Evolutionary conservation across 2,329 filamentous ascomycete species (phyloP), one percentile per base, ranked within the genome.

Genomic region (Camillea tinctor): DNA sequence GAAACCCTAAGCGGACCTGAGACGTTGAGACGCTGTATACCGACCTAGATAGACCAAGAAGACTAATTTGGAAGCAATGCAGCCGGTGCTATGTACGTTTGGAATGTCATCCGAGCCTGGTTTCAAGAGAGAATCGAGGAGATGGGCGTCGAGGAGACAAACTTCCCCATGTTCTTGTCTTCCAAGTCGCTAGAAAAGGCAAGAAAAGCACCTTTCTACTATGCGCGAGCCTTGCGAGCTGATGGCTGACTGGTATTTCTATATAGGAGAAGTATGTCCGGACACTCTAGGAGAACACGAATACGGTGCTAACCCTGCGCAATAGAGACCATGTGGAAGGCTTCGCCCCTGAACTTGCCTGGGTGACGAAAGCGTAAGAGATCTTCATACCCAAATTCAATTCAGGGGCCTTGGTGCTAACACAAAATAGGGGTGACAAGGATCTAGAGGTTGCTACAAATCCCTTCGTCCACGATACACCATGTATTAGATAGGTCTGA

Each of bases 261-360:
- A 20, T 36, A 55, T 57, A 67, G 65, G 65, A 67, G 56, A 67
- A 67, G 65, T 67, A 65, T 30, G 65, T 51, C n/a, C 15, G 17
- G 19, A 36, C 4, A 48, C 22, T 26, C 52, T 17, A 61, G 4
- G 17, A 49, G 6, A 7, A 20, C 20, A 48, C 9, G 8, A 4
- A 15, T 23, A 48, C 13, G 8, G 52, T 49, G 21, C 55, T 63
- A 22, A 65, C 55, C 24, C 51, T 20, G 9, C 19, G 1, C 13
- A 40, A 97, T 78, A 97, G 97, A 84, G 91, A 95, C 71, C 95
- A 99, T 76, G 91, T 99, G 64, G 94, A 99, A 77, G 95, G 95
- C n/a, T 99, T 99, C 75, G 95, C 95, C 56, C 93, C 95, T 36
- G 91, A 95, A 76, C 84, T 95, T 67, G 91, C 91, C 59, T 95